Evolutionary conservation across 2,329 filamentous ascomycete species (phyloP).

Genomic region (Coniochaeta prunicola): DNA sequence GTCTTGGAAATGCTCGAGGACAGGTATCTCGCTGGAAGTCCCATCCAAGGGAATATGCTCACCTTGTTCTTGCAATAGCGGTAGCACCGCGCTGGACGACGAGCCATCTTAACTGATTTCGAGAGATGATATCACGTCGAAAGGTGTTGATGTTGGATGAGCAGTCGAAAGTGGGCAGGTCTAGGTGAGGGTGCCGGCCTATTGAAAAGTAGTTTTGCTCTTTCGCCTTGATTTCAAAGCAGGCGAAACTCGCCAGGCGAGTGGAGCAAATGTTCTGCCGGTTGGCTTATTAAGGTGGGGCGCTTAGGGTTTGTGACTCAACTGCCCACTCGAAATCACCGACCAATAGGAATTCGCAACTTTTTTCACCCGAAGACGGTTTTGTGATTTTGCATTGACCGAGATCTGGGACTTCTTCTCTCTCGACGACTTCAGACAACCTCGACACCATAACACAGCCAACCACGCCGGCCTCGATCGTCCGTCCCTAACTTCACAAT

Average conservation of each 20-base stretch:
- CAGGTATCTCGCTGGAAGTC: neutral
- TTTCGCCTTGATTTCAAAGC: constrained; percentile 48
- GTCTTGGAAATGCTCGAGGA: neutral
- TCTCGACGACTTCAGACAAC: constrained; percentile 7
- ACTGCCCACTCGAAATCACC: constrained; percentile 9
- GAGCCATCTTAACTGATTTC: constrained; percentile 87
- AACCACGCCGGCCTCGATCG: constrained; percentile 4
- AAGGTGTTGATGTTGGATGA: constrained; percentile 30
- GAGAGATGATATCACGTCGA: constrained; percentile 37
- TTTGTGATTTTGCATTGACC: neutral
- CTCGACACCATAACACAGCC: neutral
- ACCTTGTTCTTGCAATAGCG: constrained; percentile 99
- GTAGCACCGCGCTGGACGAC: constrained; percentile 99
- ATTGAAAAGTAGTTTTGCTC: constrained; percentile 6
- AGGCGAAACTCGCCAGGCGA: constrained; percentile 12
- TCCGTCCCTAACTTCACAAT: constrained; percentile 41
- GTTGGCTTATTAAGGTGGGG: constrained; percentile 19
- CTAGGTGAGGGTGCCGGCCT: neutral
- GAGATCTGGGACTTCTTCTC: constrained; percentile 10
- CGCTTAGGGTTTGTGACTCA: constrained; percentile 25
- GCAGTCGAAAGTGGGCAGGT: constrained; percentile 21
- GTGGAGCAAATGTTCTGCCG: neutral
- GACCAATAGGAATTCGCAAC: constrained; percentile 15
- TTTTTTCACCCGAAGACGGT: constrained; percentile 3
- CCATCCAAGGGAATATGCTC: constrained; percentile 28